A percentile compares a stretch with the other conserved stretches of the same genome.
phyloP scores from a whole-genome alignment of 805 yeast genomes.

The Candida wancherniae region DNA sequence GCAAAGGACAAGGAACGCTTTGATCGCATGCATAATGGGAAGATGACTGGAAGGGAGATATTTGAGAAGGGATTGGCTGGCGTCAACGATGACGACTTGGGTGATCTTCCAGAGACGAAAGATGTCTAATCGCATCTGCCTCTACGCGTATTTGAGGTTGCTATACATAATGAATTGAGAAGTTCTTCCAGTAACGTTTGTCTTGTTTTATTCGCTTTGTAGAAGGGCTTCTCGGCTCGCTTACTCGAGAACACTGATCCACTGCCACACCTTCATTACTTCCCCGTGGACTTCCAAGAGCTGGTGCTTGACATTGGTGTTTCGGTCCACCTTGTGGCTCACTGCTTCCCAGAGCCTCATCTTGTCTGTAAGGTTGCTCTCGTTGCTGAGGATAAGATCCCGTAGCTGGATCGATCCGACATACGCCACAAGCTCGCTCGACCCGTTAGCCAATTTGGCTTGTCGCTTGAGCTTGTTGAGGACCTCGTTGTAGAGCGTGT shows the following conservation, averaged over 20 bases:
- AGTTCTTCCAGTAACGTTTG: too few relatives aligned
- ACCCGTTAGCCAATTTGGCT: conserved; percentile 28
- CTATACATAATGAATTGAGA: too few relatives aligned
- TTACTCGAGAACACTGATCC: conserved; percentile 41
- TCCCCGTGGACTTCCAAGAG: conserved; percentile 80
- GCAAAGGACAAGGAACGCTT: conserved; percentile 50
- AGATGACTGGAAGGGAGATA: conserved; percentile 81
- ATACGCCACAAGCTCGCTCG: conserved; percentile 34
- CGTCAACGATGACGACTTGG: conserved; percentile 45
- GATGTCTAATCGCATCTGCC: too few relatives aligned
- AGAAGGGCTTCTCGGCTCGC: too few relatives aligned
- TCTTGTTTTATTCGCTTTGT: too few relatives aligned
- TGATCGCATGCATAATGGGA: conserved; percentile 61
- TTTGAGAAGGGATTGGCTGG: conserved; percentile 87
- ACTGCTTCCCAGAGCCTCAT: conserved; percentile 57
- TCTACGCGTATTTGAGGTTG: too few relatives aligned
- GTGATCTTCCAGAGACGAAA: conserved; percentile 17
- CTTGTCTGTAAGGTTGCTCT: conserved; percentile 29
- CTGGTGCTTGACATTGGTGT: conserved; percentile 58
- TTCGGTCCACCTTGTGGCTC: conserved; percentile 51
- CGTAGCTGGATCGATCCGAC: conserved; percentile 70
- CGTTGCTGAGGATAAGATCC: conserved; percentile 51
- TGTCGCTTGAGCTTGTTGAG: conserved; percentile 48
- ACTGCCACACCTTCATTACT: conserved; percentile 82
- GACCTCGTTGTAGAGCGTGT: conserved; percentile 44